Evolutionary conservation across 768 basidiomycete species (phyloP).

Genomic region (Wakefieldia striispora): DNA sequence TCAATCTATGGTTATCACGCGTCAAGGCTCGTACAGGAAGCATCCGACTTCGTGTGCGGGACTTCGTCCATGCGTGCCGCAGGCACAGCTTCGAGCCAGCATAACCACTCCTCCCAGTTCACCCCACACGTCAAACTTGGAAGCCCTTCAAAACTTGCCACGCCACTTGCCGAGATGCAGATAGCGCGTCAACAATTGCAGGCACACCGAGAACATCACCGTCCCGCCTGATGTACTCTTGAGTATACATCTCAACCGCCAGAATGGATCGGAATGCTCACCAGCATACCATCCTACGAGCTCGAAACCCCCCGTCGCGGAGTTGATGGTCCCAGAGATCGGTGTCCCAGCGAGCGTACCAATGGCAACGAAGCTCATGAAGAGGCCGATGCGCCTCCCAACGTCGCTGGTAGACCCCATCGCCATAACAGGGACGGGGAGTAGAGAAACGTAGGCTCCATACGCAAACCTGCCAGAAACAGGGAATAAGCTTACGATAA

Average conservation of each 20-base stretch:
- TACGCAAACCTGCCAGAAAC: conserved; percentile 48
- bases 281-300: conserved; percentile 42
- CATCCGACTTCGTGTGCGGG: no score
- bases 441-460: conserved; percentile 58
- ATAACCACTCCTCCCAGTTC: no score
- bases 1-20: no score
- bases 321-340: conserved; percentile 67
- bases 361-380: conserved; percentile 55
- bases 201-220: conserved; percentile 40
- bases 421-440: conserved; percentile 55
- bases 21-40: no score
- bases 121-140: no score
- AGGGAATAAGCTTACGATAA: background rate
- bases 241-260: no score
- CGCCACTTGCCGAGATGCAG: conserved; percentile 38
- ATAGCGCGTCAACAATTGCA: conserved; percentile 41
- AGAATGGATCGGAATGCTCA: conserved; percentile 3
- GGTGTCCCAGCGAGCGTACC: conserved; percentile 71
- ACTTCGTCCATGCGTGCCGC: no score
- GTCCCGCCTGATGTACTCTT: conserved; percentile 30
- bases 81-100: no score
- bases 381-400: conserved; percentile 65
- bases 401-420: conserved; percentile 61
- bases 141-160: conserved; percentile 40
- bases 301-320: conserved; percentile 45